Conservation (phyloP, 176 grass and related monocot genomes). For the Rhynchospora tenuis region DNA sequence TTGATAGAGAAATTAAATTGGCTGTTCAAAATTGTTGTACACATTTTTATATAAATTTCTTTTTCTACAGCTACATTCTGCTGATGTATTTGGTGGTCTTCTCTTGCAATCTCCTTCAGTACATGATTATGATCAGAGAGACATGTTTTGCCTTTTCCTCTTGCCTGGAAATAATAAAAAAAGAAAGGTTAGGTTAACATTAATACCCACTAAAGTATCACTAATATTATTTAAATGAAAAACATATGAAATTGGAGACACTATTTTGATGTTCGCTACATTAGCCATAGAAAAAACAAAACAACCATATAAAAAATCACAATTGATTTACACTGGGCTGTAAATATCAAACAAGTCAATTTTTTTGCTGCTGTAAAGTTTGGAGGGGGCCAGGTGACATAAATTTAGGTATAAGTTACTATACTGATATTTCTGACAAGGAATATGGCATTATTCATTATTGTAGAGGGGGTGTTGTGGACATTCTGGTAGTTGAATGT, state of each 20-base stretch:
- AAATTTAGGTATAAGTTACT: neutral
- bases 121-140: conserved; percentile 70
- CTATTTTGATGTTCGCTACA: neutral
- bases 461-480: conserved; percentile 17
- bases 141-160: conserved; percentile 85
- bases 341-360: conserved; percentile 1
- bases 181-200: conserved; percentile 31
- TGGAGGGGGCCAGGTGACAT: neutral
- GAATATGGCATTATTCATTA: conserved; percentile 8
- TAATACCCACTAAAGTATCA: neutral
- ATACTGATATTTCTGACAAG: neutral
- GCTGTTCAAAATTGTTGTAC: neutral
- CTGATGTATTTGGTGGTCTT: conserved; percentile 72
- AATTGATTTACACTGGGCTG: conserved; percentile 14
- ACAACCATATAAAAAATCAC: neutral
- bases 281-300: neutral
- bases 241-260: neutral
- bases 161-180: conserved; percentile 72
- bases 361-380: conserved; percentile 7
- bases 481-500: neutral
- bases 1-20: neutral
- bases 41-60: conserved; percentile 19
- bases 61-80: conserved; percentile 55
- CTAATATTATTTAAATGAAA: neutral
- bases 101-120: conserved; percentile 70